phyloP scores from a whole-genome alignment of 2,329 filamentous ascomycete genomes.

The Sarocladium kiliense region DNA sequence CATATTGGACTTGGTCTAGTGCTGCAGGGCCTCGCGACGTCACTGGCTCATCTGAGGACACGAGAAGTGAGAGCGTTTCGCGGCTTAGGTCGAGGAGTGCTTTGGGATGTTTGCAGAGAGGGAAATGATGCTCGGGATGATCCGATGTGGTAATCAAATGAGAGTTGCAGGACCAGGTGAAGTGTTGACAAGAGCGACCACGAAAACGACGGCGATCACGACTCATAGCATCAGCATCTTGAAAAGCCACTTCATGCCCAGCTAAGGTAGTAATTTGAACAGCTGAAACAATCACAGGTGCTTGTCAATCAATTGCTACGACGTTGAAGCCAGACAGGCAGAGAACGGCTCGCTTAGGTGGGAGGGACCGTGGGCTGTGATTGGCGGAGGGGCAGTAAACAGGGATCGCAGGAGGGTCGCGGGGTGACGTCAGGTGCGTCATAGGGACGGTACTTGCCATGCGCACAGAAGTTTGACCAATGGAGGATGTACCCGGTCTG shows the following conservation, averaged over 20 bases:
- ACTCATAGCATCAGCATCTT: not conserved
- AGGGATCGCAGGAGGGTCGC: not conserved
- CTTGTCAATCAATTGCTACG: too few species aligned
- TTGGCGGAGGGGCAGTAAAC: not conserved
- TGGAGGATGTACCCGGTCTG: not conserved
- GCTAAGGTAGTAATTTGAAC: too few species aligned
- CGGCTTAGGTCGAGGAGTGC: not conserved
- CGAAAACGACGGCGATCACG: not conserved
- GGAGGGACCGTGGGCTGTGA: not conserved
- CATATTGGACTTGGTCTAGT: not conserved
- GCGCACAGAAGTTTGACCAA: not conserved
- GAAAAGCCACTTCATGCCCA: not conserved
- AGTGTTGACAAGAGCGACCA: not conserved
- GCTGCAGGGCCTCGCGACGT: not conserved
- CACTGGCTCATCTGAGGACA: not conserved
- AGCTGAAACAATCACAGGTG: too few species aligned
- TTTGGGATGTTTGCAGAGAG: not conserved
- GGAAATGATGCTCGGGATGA: slow-evolving; percentile 3
- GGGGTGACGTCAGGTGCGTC: slow-evolving; percentile 8
- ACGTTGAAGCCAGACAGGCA: not conserved
- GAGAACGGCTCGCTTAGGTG: not conserved
- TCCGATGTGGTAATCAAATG: not conserved
- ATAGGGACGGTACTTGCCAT: not conserved
- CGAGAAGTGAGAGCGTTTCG: not conserved
- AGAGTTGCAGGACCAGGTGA: not conserved